These are phyloP conservation scores for Gaillardinia entomophila DNA, from an alignment of 805 yeast species.

Conservation along the genomic window DNA sequence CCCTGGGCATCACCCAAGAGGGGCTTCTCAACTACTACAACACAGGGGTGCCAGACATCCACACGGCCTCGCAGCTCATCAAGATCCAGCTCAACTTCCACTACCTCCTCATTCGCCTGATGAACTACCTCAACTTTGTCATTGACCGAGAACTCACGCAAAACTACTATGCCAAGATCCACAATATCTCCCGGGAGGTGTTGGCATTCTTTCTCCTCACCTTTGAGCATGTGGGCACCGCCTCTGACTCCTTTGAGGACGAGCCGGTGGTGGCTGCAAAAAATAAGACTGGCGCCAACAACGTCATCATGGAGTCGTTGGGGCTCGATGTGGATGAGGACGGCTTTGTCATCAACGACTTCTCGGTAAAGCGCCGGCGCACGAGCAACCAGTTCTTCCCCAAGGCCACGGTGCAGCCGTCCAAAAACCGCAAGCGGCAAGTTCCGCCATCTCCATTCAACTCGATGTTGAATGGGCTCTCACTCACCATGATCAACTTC, in stretches of 20 bases:
- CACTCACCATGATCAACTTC: conserved; percentile 37
- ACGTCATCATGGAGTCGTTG: conserved; percentile 27
- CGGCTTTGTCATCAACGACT: conserved; percentile 41
- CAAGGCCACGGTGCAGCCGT: background rate
- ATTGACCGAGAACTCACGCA: conserved; percentile 36
- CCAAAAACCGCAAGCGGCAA: conserved; percentile 3
- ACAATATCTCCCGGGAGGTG: conserved; percentile 33
- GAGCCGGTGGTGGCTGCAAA: background rate
- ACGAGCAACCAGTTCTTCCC: conserved; percentile 2
- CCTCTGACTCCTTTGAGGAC: conserved; percentile 6
- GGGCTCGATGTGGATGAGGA: conserved; percentile 40
- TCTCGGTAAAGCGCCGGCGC: conserved; percentile 32
- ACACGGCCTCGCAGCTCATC: conserved; percentile 33
- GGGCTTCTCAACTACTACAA: conserved; percentile 16
- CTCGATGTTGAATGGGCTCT: conserved; percentile 35
- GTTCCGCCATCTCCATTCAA: conserved; percentile 37
- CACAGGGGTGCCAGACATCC: conserved; percentile 32
- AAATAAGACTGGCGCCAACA: conserved; percentile 5
- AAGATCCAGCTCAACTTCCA: conserved; percentile 41
- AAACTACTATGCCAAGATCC: conserved; percentile 27
- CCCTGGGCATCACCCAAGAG: conserved; percentile 8
- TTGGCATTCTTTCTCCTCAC: conserved; percentile 31
- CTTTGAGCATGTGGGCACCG: conserved; percentile 26
- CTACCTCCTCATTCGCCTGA: conserved; percentile 35
- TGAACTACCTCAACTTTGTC: conserved; percentile 38